Conservation (phyloP, 139 green algal genomes). For the Monoraphidium neglectum region DNA sequence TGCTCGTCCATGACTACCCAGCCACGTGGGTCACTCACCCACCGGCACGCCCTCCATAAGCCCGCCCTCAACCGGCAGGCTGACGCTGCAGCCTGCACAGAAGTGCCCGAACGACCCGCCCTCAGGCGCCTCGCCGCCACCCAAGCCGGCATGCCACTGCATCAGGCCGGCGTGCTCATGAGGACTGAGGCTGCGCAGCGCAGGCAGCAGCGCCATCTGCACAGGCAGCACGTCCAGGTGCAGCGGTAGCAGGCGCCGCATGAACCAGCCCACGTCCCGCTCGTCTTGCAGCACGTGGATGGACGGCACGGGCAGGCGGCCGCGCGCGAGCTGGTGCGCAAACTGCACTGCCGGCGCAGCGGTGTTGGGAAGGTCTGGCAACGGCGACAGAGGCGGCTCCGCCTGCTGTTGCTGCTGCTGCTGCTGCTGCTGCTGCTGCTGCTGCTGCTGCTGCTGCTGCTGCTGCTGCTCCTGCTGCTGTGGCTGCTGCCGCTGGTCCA, state of each 20-base stretch:
- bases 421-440: not conserved
- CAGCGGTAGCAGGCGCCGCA: conserved; percentile 5
- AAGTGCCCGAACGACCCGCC: no score
- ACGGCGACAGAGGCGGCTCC: not conserved
- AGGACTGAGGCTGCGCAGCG: conserved; percentile 3
- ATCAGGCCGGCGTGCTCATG: conserved; percentile 17
- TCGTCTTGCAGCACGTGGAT: conserved; percentile 9
- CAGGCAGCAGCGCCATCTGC: conserved; percentile 24
- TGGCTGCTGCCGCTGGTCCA: not conserved
- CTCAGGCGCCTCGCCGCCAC: no score
- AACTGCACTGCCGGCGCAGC: conserved; percentile 16
- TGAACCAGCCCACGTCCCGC: not conserved
- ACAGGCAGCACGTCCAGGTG: conserved; percentile 9
- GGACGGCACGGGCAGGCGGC: conserved; percentile 16
- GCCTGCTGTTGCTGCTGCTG: not conserved
- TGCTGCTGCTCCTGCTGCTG: conserved; percentile 7
- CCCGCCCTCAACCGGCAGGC: no score
- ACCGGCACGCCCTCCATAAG: no score
- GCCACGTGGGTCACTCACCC: no score
- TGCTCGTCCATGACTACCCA: no score
- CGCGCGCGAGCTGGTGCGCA: conserved; percentile 9
- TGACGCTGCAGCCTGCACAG: no score
- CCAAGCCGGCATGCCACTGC: conserved; percentile 17
- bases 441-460: conserved; percentile 1
- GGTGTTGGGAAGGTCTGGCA: conserved; percentile 12